Percentiles rank a stretch among this genome's conserved stretches.
phyloP scores from a whole-genome alignment of 257 asterid species.

The Primulina eburnea region DNA sequence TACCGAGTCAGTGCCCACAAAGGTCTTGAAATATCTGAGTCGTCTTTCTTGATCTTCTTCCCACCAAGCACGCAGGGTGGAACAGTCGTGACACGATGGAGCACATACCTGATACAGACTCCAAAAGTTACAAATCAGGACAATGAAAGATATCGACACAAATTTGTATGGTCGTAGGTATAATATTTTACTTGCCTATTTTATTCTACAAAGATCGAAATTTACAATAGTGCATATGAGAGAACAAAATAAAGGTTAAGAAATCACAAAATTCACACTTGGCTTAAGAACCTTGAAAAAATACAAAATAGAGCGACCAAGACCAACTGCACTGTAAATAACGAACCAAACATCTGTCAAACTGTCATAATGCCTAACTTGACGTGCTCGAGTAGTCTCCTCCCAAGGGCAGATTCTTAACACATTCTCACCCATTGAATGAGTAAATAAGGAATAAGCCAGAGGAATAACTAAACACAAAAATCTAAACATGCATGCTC shows the following conservation, averaged over 20 bases:
- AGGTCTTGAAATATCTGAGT: conserved; percentile 48
- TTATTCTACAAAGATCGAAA: no score
- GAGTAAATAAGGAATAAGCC: not conserved
- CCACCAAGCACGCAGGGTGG: conserved; percentile 99
- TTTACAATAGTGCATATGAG: not conserved
- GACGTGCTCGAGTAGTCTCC: not conserved
- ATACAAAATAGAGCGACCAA: not conserved
- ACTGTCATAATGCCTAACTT: not conserved
- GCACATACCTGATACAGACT: conserved; percentile 68
- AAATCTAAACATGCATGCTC: not conserved
- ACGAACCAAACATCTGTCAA: not conserved
- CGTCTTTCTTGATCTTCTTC: conserved; percentile 94
- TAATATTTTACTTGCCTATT: not conserved
- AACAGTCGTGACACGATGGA: conserved; percentile 97
- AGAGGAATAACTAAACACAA: not conserved
- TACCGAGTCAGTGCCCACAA: conserved; percentile 65
- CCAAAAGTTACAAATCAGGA: not conserved
- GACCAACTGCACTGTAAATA: not conserved
- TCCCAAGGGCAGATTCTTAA: not conserved
- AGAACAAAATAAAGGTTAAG: not conserved
- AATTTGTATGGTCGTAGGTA: not conserved
- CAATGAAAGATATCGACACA: not conserved
- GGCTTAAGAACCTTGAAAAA: not conserved
- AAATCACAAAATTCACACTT: not conserved
- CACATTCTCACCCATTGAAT: not conserved